These are phyloP conservation scores for Meyerozyma guilliermondii DNA, from an alignment of 1,139 yeast genomes.

Conservation along the genomic window DNA sequence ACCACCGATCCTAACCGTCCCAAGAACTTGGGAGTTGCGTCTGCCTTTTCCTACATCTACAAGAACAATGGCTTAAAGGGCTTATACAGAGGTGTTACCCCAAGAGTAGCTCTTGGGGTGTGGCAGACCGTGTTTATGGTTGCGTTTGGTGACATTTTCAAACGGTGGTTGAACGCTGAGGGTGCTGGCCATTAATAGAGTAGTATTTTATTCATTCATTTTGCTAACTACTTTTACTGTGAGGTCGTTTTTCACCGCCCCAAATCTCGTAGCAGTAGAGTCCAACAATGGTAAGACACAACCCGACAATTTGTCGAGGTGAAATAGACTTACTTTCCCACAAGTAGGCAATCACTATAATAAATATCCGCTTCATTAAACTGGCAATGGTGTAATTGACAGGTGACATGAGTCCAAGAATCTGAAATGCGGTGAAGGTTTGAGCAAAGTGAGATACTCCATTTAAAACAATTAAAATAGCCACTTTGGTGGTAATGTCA, in stretches of 20 bases:
- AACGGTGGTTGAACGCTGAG: conserved; percentile 40
- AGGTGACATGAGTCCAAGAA: conserved; percentile 79
- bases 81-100: conserved; percentile 92
- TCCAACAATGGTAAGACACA: conserved; percentile 61
- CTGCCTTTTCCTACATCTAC: conserved; percentile 80
- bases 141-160: conserved; percentile 88
- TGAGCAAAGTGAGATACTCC: conserved; percentile 83
- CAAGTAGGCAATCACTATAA: conserved; percentile 71
- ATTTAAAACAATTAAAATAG: conserved; percentile 45
- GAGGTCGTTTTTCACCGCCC: conserved; percentile 34
- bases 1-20: conserved; percentile 94
- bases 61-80: conserved; percentile 81
- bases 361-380: conserved; percentile 79
- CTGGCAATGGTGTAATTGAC: conserved; percentile 91
- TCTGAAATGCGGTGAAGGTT: conserved; percentile 82
- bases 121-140: conserved; percentile 99
- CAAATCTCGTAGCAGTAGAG: conserved; percentile 69
- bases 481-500: conserved; percentile 28
- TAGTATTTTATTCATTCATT: neutral
- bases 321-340: conserved; percentile 66
- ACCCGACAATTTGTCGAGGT: conserved; percentile 60
- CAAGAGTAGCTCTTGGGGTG: conserved; percentile 91
- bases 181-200: conserved; percentile 32
- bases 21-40: conserved; percentile 75
- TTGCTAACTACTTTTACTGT: conserved; percentile 3